Conservation (phyloP, 2,329 filamentous ascomycete species). For the Aspergillus brunneoviolaceus region DNA sequence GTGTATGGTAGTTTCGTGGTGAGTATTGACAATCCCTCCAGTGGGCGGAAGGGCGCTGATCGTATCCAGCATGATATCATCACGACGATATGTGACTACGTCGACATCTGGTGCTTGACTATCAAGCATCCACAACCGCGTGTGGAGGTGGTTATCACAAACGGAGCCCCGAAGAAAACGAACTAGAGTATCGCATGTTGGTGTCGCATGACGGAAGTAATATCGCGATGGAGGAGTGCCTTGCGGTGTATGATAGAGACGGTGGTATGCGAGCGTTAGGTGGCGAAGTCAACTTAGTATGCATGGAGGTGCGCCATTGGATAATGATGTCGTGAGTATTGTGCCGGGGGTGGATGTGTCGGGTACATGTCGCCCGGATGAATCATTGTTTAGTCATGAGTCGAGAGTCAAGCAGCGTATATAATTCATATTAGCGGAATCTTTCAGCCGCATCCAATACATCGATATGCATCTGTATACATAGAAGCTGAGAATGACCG, state of each 20-base stretch:
- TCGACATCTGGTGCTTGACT: conserved; percentile 97
- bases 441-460: not conserved
- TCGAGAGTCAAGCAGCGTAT: not conserved
- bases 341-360: not conserved
- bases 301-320: not conserved
- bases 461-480: no score
- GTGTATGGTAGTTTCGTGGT: conserved; percentile 96
- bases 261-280: not conserved
- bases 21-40: conserved; percentile 23
- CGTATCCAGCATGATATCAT: conserved; percentile 75
- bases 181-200: conserved; percentile 12
- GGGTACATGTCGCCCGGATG: not conserved
- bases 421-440: not conserved
- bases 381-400: not conserved
- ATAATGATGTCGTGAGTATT: not conserved
- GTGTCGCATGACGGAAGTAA: not conserved
- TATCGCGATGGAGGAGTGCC: not conserved
- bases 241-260: not conserved
- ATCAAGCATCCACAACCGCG: conserved; percentile 87
- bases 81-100: conserved; percentile 93
- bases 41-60: conserved; percentile 1
- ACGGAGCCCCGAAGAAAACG: conserved; percentile 30
- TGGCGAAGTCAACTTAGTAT: not conserved
- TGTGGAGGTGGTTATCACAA: conserved; percentile 38
- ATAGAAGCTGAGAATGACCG: not conserved